Evolutionary conservation across 495 filamentous ascomycete species (phyloP).

Genomic region (Durotheca rogersii): DNA sequence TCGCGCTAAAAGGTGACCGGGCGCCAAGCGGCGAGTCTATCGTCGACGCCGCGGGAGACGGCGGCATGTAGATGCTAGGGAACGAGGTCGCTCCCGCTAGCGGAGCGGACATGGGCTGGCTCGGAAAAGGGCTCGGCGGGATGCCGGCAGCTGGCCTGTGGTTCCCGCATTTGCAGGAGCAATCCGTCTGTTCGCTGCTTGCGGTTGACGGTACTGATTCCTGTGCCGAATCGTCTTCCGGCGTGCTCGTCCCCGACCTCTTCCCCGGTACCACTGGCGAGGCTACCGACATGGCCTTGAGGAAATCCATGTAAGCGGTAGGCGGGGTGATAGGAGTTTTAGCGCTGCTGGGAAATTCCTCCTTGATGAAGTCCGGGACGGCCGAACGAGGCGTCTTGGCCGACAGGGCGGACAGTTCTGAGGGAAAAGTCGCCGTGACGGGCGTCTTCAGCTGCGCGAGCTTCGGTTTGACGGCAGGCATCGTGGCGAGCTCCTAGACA

Average conservation of each 20-base stretch:
- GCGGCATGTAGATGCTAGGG: constrained; percentile 59
- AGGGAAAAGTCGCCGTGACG: constrained; percentile 72
- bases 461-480: constrained; percentile 61
- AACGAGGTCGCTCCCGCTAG: constrained; percentile 49
- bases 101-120: constrained; percentile 59
- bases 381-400: constrained; percentile 54
- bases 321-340: constrained; percentile 94
- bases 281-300: constrained; percentile 64
- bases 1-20: constrained; percentile 52
- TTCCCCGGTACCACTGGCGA: constrained; percentile 61
- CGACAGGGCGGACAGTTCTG: constrained; percentile 60
- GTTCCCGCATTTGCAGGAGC: constrained; percentile 56
- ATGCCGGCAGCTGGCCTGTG: constrained; percentile 41
- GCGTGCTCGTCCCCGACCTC: constrained; percentile 38
- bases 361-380: constrained; percentile 47
- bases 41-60: constrained; percentile 57
- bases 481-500: constrained; percentile 46
- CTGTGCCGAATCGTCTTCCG: constrained; percentile 38
- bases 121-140: constrained; percentile 47
- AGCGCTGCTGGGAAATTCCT: constrained; percentile 38
- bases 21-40: constrained; percentile 47
- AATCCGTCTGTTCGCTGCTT: constrained; percentile 50
- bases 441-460: constrained; percentile 77
- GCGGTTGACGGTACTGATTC: constrained; percentile 57
- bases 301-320: constrained; percentile 86